Conservation (phyloP, 1,284 basidiomycete genomes). For the Moniliophthora roreri region DNA sequence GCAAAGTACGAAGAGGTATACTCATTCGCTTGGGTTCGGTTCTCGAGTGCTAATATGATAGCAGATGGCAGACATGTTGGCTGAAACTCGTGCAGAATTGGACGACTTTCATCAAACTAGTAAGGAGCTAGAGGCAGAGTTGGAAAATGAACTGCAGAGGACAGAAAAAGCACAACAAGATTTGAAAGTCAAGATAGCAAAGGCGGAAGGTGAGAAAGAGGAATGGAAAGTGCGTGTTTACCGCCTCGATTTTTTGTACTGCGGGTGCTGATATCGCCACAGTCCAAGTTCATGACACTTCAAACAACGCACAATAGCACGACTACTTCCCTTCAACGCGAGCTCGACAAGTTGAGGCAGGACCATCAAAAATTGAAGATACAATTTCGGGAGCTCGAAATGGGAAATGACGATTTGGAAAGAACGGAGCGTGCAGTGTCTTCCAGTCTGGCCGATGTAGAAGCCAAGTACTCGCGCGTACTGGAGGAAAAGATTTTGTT, state of each 20-base stretch:
- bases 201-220: slow-evolving; percentile 79
- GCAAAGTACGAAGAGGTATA: slow-evolving; percentile 76
- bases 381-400: slow-evolving; percentile 86
- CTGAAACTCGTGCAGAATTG: slow-evolving; percentile 84
- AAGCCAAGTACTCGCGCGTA: slow-evolving; percentile 86
- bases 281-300: slow-evolving; percentile 87
- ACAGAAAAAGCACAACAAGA: slow-evolving; percentile 88
- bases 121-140: slow-evolving; percentile 91
- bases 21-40: slow-evolving; percentile 1
- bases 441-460: slow-evolving; percentile 89
- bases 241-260: slow-evolving; percentile 13
- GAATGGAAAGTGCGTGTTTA: slow-evolving; percentile 81
- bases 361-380: slow-evolving; percentile 80
- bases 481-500: slow-evolving; percentile 96
- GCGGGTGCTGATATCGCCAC: slow-evolving; percentile 8
- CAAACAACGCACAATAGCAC: slow-evolving; percentile 91
- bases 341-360: slow-evolving; percentile 82
- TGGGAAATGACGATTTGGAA: slow-evolving; percentile 96
- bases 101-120: slow-evolving; percentile 91
- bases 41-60: slow-evolving; percentile 10
- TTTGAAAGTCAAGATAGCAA: slow-evolving; percentile 72
- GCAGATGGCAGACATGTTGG: slow-evolving; percentile 76
- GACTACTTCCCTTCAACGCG: slow-evolving; percentile 81
- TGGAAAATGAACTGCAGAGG: slow-evolving; percentile 85
- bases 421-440: slow-evolving; percentile 89